A percentile compares a stretch with the other conserved stretches of the same genome.
Conservation (phyloP, 2,329 filamentous ascomycete genomes). For the Torrubiella hemipterigena region DNA sequence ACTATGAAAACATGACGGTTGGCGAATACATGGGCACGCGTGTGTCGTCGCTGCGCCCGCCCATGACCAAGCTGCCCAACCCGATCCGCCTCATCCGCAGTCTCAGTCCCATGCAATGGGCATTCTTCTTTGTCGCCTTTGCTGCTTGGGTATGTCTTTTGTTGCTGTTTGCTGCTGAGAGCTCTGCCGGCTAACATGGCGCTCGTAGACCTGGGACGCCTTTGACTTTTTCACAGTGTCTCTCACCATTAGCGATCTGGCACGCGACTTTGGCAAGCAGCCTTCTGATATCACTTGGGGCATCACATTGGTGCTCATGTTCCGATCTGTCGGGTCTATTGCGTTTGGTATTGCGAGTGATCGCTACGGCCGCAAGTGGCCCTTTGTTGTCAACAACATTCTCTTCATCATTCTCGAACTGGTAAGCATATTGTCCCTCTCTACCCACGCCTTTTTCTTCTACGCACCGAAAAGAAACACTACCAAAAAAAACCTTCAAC, state of each 20-base stretch:
- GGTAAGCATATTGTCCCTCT: conserved; percentile 26
- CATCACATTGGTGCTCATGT: conserved; percentile 51
- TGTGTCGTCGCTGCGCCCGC: conserved; percentile 43
- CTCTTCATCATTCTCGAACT: conserved; percentile 62
- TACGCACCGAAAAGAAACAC: too few relatives aligned
- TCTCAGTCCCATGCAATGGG: conserved; percentile 39
- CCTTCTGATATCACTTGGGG: conserved; percentile 52
- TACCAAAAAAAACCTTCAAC: too few relatives aligned
- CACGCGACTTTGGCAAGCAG: conserved; percentile 36
- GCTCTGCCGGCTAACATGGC: too few relatives aligned
- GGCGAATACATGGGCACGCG: conserved; percentile 38
- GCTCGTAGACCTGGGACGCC: conserved; percentile 43
- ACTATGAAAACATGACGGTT: conserved; percentile 36
- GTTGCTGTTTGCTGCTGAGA: too few relatives aligned
- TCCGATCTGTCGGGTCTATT: conserved; percentile 43
- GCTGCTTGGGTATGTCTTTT: conserved; percentile 44
- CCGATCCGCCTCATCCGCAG: conserved; percentile 35
- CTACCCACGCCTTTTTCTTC: too few relatives aligned
- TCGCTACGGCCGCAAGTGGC: conserved; percentile 53
- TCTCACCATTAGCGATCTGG: conserved; percentile 42
- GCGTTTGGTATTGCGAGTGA: conserved; percentile 43
- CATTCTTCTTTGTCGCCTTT: conserved; percentile 43
- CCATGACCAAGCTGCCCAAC: conserved; percentile 41
- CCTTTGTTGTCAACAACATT: conserved; percentile 64
- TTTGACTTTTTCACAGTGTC: conserved; percentile 59